Percentiles rank a stretch among this genome's conserved stretches.
These are phyloP conservation scores for Goffeauzyma gilvescens DNA, from an alignment of 768 basidiomycete species.

Conservation along the genomic window DNA sequence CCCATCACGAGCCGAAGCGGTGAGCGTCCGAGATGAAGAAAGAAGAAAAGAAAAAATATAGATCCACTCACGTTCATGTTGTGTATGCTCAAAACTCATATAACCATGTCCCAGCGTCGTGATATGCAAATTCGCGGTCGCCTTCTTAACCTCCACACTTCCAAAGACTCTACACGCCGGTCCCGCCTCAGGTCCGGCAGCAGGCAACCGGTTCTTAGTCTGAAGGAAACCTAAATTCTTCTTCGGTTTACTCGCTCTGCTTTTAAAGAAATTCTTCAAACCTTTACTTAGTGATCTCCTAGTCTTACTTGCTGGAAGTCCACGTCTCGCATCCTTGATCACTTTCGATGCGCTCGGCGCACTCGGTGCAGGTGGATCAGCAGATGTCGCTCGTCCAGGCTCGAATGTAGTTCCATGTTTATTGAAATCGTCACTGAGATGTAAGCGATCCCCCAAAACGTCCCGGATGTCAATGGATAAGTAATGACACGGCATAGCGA, in stretches of 20 bases:
- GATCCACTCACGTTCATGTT: slow-evolving; percentile 51
- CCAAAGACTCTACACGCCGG: slow-evolving; percentile 76
- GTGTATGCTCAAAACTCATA: slow-evolving; percentile 63
- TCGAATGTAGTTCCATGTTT: slow-evolving; percentile 77
- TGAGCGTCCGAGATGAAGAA: neutral
- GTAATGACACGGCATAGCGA: slow-evolving; percentile 78
- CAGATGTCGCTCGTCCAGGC: slow-evolving; percentile 51
- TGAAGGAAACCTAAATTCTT: slow-evolving; percentile 40
- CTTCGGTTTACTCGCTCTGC: too few relatives aligned
- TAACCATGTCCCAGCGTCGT: slow-evolving; percentile 94
- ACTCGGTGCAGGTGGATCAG: slow-evolving; percentile 6
- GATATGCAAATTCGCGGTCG: slow-evolving; percentile 84
- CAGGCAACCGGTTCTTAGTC: slow-evolving; percentile 44
- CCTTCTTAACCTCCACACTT: slow-evolving; percentile 62
- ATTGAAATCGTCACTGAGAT: slow-evolving; percentile 56
- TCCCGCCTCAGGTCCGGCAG: slow-evolving; percentile 36
- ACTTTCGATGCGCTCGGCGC: slow-evolving; percentile 21
- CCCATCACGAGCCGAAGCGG: neutral
- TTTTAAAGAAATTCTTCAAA: too few relatives aligned
- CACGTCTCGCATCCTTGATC: slow-evolving; percentile 16
- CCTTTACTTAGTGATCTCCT: too few relatives aligned
- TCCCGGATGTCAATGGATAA: slow-evolving; percentile 78
- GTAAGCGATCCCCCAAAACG: slow-evolving; percentile 77
- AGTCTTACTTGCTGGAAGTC: slow-evolving; percentile 8
- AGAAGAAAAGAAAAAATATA: neutral